Conservation (phyloP, 345 rosid species). For the Lenwebbia sp. region DNA sequence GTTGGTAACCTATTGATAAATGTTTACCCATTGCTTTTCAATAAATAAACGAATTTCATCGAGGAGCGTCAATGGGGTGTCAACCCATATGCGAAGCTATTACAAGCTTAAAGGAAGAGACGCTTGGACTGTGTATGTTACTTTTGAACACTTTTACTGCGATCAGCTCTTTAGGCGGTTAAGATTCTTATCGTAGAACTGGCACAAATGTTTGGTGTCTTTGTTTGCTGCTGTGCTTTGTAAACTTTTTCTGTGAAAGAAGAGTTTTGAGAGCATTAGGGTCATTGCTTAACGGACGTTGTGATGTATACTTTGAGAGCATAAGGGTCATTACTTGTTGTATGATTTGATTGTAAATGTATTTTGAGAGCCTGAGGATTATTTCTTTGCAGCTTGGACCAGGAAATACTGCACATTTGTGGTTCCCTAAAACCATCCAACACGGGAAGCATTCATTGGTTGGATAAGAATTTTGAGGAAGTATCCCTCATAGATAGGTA, state of each 20-base stretch:
- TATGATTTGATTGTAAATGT: background rate
- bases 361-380: constrained; percentile 1
- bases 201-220: background rate
- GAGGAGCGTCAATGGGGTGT: background rate
- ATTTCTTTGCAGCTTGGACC: constrained; percentile 52
- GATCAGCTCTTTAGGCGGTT: background rate
- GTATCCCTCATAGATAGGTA: constrained; percentile 23
- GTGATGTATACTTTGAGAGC: background rate
- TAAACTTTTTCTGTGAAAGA: background rate
- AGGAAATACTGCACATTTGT: constrained; percentile 58
- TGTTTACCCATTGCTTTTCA: background rate
- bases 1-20: background rate
- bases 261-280: background rate
- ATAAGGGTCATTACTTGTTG: background rate
- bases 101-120: background rate
- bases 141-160: background rate
- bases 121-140: background rate
- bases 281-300: background rate
- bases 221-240: background rate
- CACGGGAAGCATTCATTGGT: constrained; percentile 57
- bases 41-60: background rate
- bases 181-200: background rate
- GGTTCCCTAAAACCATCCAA: constrained; percentile 50
- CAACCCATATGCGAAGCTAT: background rate
- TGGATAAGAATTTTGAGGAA: constrained; percentile 31